These are phyloP conservation scores for Polychaeton citri DNA, from an alignment of 2,329 filamentous ascomycete genomes.

Conservation along the genomic window DNA sequence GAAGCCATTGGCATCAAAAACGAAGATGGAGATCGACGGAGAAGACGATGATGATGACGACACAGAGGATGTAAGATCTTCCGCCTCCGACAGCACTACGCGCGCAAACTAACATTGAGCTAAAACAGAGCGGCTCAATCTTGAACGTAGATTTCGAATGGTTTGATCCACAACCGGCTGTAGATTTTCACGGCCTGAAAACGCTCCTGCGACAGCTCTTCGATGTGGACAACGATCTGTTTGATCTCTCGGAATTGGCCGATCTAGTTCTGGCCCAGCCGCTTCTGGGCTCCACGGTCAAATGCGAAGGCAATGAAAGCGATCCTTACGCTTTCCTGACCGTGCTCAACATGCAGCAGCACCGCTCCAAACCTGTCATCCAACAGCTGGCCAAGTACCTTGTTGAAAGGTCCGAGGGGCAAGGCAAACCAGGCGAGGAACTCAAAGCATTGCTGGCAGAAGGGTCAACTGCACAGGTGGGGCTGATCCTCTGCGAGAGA, in stretches of 20 bases:
- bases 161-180: conserved; percentile 82
- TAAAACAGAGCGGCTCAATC: conserved; percentile 67
- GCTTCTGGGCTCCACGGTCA: conserved; percentile 83
- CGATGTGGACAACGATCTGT: conserved; percentile 71
- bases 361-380: conserved; percentile 59
- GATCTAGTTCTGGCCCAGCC: conserved; percentile 81
- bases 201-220: conserved; percentile 80
- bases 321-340: conserved; percentile 91
- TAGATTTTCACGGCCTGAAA: conserved; percentile 94
- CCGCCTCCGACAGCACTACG: too few species aligned
- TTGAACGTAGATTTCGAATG: conserved; percentile 97
- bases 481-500: conserved; percentile 79
- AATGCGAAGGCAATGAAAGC: conserved; percentile 86
- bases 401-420: conserved; percentile 32
- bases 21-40: conserved; percentile 25
- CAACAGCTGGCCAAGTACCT: conserved; percentile 62
- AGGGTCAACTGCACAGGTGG: conserved; percentile 44
- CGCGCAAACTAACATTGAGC: too few species aligned
- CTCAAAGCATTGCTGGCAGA: conserved; percentile 25
- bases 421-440: conserved; percentile 13
- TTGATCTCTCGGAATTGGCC: conserved; percentile 75
- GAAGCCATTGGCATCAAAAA: conserved; percentile 30
- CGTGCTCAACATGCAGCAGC: conserved; percentile 67
- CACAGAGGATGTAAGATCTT: conserved; percentile 5
- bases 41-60: conserved; percentile 21